Evolutionary conservation across 225 moss, liverwort and hornwort species (phyloP), one percentile per base, ranked within the genome.

Genomic region (Bryoerythrophyllum caledonicum): DNA sequence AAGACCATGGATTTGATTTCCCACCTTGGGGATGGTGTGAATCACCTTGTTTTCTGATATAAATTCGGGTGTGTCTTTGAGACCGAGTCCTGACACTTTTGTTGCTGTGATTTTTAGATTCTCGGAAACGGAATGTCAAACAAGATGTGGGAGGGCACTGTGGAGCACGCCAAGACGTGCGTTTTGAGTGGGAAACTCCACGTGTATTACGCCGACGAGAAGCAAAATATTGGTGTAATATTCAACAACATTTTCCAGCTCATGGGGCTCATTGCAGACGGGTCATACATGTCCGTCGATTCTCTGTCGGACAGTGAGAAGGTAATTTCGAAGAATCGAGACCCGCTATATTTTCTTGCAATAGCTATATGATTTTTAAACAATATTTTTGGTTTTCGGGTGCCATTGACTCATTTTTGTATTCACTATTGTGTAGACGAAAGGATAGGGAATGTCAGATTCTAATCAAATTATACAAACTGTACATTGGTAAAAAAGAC

Each of bases 141-240:
- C 64, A 85, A 85, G 72, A 85, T 85, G 85, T 85, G 85, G 85
- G 85, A 85, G 73, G 85, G 85, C 62, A 85, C 85, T 64, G 85
- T 85, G 67, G 85, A 85, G 65, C 85, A 85, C 68, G 85, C 85
- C 25, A 85, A 85, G 72, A 85, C 85, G 8, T 85, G 85, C 44
- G 85, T 85, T 20, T 58, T 85, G 51, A 85, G 85, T 75, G 85
- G 85, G 53, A 85, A 85, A 73, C 57, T 85, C 63, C 81, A 85
- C 68, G 85, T 85, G 32, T 85, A 85, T 41, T 85, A 85, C 55
- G 85, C 85, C 7, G 85, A 85, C 55, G 85, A 85, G 68, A 85
- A 85, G 73, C 85, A 85, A 59, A 85, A 85, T 72, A 85, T 85
- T 24, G 85, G 85, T 10, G 85, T 85, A 40, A 85, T 85, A 25